Evolutionary conservation across 2,329 filamentous ascomycete genomes (phyloP).

Genomic region (Penicillium sp.): DNA sequence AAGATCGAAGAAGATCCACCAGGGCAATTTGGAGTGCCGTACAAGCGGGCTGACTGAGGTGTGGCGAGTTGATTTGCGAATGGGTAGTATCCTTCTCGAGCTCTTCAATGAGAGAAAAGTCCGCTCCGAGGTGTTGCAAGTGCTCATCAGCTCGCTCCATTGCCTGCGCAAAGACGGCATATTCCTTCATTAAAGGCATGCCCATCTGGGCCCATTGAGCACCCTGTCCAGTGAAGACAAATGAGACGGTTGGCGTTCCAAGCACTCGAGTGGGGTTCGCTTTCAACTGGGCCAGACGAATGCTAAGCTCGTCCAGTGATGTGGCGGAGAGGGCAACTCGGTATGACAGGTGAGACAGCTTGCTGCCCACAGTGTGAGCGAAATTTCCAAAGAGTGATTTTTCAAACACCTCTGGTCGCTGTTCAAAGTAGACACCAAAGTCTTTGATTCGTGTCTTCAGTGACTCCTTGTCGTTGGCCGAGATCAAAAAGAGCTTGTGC

Average conservation of each 20-base stretch:
- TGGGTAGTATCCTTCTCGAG: conserved; percentile 8
- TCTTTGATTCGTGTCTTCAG: conserved; percentile 24
- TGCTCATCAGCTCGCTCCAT: conserved; percentile 16
- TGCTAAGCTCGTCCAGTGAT: conserved; percentile 22
- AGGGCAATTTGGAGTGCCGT: conserved; percentile 22
- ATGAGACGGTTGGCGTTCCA: conserved; percentile 15
- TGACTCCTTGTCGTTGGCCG: conserved; percentile 29
- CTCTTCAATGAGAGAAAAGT: conserved; percentile 21
- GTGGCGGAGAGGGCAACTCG: conserved; percentile 23
- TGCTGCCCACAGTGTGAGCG: conserved; percentile 27
- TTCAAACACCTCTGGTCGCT: conserved; percentile 24
- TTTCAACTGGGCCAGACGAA: conserved; percentile 25
- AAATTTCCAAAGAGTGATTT: conserved; percentile 26
- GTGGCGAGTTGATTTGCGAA: conserved; percentile 18
- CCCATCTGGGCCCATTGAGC: conserved; percentile 26
- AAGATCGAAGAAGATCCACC: conserved; percentile 19
- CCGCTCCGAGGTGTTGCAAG: conserved; percentile 16
- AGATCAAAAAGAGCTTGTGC: conserved; percentile 25
- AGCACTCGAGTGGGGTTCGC: conserved; percentile 21
- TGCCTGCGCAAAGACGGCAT: conserved; percentile 21
- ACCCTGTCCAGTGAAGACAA: conserved; percentile 26
- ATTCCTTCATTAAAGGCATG: conserved; percentile 25
- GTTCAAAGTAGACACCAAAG: conserved; percentile 27
- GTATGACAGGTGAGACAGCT: conserved; percentile 27
- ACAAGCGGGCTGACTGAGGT: conserved; percentile 23